A percentile compares a stretch with the other conserved stretches of the same genome.
These are phyloP conservation scores for Hericium rajendrae DNA, from an alignment of 768 basidiomycete species.

Conservation along the genomic window DNA sequence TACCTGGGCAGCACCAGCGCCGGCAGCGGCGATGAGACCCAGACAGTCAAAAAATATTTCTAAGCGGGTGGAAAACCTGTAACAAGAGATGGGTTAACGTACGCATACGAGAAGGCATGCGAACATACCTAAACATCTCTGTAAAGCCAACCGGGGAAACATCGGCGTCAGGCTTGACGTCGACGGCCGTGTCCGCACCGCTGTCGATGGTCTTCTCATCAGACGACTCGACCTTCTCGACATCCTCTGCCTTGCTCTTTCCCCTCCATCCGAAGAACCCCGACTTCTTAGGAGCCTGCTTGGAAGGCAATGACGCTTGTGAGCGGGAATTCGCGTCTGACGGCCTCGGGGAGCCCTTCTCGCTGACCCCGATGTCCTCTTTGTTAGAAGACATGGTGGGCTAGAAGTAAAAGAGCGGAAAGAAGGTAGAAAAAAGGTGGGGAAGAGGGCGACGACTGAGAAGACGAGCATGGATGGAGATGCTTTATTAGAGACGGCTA, in stretches of 20 bases:
- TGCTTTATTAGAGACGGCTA: not conserved
- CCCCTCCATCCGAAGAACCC: not conserved
- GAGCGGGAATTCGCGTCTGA: not conserved
- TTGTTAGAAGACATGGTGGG: not conserved
- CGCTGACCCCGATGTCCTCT: not conserved
- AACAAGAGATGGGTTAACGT: not conserved
- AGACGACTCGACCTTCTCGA: not conserved
- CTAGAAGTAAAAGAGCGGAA: not conserved
- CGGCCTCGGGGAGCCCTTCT: not conserved
- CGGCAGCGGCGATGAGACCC: not conserved
- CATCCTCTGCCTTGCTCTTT: not conserved
- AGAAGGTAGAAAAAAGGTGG: not conserved
- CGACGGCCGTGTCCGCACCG: not conserved
- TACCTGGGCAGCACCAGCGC: not conserved
- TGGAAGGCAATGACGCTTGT: not conserved
- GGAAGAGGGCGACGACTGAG: not conserved
- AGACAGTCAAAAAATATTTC: not conserved
- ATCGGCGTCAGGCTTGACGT: not conserved
- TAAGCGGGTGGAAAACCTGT: not conserved
- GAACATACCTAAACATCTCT: constrained; percentile 13
- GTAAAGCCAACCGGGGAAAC: constrained; percentile 22
- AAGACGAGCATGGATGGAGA: not conserved
- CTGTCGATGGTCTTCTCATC: not conserved
- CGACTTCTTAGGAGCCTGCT: not conserved
- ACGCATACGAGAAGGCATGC: not conserved